Evolutionary conservation across 2,329 filamentous ascomycete genomes (phyloP).

Genomic region (Myotisia sp.): DNA sequence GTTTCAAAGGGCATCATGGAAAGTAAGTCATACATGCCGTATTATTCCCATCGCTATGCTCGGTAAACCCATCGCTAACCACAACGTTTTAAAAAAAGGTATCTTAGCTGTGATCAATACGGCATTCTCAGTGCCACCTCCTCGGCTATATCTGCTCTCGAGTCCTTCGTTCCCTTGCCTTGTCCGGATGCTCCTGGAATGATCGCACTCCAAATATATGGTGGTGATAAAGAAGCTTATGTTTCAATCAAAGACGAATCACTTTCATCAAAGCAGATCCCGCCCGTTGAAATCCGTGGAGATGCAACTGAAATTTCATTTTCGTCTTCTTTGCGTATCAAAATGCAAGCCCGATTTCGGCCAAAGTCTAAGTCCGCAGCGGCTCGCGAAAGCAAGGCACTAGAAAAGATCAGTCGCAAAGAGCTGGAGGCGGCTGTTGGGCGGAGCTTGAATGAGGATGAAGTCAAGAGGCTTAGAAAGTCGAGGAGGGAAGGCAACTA

Average conservation of each 20-base stretch:
- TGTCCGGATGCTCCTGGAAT: conserved; percentile 50
- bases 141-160: conserved; percentile 69
- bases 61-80: neutral
- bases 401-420: conserved; percentile 70
- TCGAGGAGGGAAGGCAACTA: conserved; percentile 78
- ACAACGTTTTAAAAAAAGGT: conserved; percentile 44
- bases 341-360: conserved; percentile 94
- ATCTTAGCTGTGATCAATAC: conserved; percentile 71
- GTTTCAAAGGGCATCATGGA: conserved; percentile 83
- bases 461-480: conserved; percentile 69
- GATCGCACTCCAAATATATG: conserved; percentile 57
- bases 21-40: conserved; percentile 36
- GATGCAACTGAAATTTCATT: conserved; percentile 56
- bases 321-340: conserved; percentile 60
- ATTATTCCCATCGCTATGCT: too few species aligned
- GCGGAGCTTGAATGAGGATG: conserved; percentile 62
- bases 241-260: conserved; percentile 45
- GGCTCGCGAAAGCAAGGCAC: conserved; percentile 67
- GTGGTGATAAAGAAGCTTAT: conserved; percentile 50
- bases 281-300: conserved; percentile 54
- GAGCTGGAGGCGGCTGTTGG: conserved; percentile 75
- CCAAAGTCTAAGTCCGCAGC: conserved; percentile 52
- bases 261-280: conserved; percentile 35
- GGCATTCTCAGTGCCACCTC: conserved; percentile 62
- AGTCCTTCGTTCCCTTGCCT: conserved; percentile 59